Conservation (phyloP, 495 filamentous ascomycete species). For the Usnea hakonensis region DNA sequence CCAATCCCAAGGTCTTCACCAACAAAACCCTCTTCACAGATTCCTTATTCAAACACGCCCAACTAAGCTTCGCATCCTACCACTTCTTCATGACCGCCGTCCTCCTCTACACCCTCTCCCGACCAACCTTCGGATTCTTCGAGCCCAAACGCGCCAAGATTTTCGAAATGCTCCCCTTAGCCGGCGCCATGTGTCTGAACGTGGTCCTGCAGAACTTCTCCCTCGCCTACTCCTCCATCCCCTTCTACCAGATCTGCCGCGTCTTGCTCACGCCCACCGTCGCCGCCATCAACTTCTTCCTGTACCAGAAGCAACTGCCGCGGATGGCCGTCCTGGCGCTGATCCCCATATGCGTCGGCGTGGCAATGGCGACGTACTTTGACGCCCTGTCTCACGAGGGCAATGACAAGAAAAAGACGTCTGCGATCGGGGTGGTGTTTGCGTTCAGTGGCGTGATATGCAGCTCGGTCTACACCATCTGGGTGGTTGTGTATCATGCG, state of each 20-base stretch:
- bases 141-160: conserved; percentile 44
- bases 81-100: conserved; percentile 62
- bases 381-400: not conserved
- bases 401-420: not conserved
- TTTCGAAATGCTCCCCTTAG: conserved; percentile 52
- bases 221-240: conserved; percentile 58
- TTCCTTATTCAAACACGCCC: not conserved
- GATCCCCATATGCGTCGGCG: not conserved
- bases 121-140: conserved; percentile 53
- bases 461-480: not conserved
- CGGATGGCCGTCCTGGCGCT: conserved; percentile 12
- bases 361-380: not conserved
- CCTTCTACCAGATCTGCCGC: conserved; percentile 66
- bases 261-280: conserved; percentile 61
- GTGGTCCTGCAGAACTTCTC: conserved; percentile 64
- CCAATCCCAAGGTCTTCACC: too few relatives aligned
- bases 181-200: conserved; percentile 59
- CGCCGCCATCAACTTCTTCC: conserved; percentile 53
- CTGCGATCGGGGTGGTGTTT: not conserved
- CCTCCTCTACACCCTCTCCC: conserved; percentile 55
- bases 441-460: not conserved
- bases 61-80: conserved; percentile 56
- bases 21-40: not conserved
- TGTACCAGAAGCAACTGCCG: conserved; percentile 52
- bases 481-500: too few relatives aligned